These are phyloP conservation scores for Carex cristatella DNA, from an alignment of 176 grass and related monocot species.

Conservation along the genomic window DNA sequence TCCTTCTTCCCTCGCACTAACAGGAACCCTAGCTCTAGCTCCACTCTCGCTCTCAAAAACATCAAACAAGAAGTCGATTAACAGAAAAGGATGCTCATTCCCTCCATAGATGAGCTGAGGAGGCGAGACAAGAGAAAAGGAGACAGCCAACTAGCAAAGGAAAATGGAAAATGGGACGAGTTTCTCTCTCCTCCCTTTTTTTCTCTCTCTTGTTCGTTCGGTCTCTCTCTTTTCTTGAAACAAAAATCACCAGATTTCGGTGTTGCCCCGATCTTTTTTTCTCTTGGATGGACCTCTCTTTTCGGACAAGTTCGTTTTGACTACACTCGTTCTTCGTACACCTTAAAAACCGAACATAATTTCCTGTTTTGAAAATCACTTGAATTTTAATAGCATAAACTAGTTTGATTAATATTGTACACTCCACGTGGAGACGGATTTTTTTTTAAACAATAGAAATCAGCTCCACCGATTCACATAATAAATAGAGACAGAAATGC, in stretches of 20 bases:
- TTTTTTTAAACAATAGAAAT: too few relatives aligned
- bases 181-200: neutral
- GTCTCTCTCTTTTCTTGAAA: conserved; percentile 4
- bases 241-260: conserved; percentile 13
- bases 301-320: neutral
- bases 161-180: conserved; percentile 6
- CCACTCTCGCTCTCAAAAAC: neutral
- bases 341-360: neutral
- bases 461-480: too few relatives aligned
- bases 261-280: neutral
- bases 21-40: conserved; percentile 40
- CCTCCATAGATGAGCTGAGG: neutral
- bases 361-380: neutral
- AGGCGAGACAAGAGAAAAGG: neutral
- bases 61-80: neutral
- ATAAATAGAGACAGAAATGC: too few relatives aligned
- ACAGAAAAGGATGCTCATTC: neutral
- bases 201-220: neutral
- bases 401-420: neutral
- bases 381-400: too few relatives aligned
- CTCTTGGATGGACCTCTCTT: neutral
- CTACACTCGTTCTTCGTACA: conserved; percentile 7
- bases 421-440: neutral
- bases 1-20: conserved; percentile 33
- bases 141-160: neutral